Evolutionary conservation across 192 early-diverging fungal species (phyloP), one percentile per base, ranked within the genome.

Genomic region (Backusella psychrophila): DNA sequence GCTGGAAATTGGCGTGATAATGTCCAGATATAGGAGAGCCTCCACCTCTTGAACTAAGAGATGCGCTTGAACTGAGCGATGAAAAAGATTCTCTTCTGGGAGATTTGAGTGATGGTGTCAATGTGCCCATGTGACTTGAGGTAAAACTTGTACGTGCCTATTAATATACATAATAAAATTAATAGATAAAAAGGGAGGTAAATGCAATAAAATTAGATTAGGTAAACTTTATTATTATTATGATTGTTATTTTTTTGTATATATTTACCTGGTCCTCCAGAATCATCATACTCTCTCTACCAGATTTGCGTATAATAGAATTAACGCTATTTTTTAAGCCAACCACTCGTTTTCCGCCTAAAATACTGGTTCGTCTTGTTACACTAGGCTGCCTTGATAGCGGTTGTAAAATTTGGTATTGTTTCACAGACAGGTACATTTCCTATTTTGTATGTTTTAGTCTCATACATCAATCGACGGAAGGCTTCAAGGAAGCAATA

Each of bases 341-440:
- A 66, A 42, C 72, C 14, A 53, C 68, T 23, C 68, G 63, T 8
- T 52, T 41, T 39, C 49, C 41, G 42, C 78, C 73, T 21, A 76
- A 36, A 8, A 76, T 38, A 70, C 75, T 76, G 0, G 29, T 29
- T 38, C 66, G 65, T 39, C 38, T 76, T 6, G 39, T 46, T 26
- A 70, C n/a, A 46, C 49, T 35, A 21, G 49, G 15, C 23, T 56
- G 36, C 39, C 52, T 35, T 4, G 66, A 41, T 23, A 78, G n/a
- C n/a, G 82, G 82, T 17, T 83, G 82, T 29, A 83, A 38, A 38
- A 83, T 78, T 53, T 83, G 82, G 15, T 80, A 69, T 35, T 73
- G 72, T 67, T 83, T 83, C n/a, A 83, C 76, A n/a, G 82, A 80
- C 15, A 69, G 66, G 49, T 83, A 83, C 52, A 83, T 68, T 63